Conservation (phyloP, 768 basidiomycete species). For the Lactarius akahatsu region DNA sequence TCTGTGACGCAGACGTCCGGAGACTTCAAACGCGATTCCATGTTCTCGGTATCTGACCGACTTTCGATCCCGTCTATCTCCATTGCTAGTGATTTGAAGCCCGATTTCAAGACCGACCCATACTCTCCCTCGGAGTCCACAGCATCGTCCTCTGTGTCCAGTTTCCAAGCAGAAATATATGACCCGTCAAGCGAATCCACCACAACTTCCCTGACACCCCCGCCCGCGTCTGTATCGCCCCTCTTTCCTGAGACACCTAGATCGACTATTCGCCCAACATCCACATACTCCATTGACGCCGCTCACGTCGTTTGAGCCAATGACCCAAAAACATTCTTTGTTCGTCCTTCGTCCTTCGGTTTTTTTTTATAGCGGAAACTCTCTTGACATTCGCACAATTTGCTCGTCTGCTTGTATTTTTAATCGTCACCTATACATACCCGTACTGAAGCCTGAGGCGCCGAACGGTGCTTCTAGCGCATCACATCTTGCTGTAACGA, state of each 20-base stretch:
- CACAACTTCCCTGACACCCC: neutral
- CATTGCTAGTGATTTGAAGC: conserved; percentile 5
- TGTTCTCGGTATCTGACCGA: conserved; percentile 13
- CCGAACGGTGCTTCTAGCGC: neutral
- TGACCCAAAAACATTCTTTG: neutral
- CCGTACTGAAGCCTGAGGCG: neutral
- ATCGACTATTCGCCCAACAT: neutral
- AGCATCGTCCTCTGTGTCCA: conserved; percentile 8
- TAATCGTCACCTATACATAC: conserved; percentile 10
- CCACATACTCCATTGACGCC: conserved; percentile 8
- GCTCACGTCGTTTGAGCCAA: conserved; percentile 10
- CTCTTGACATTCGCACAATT: neutral
- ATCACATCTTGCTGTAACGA: conserved; percentile 8
- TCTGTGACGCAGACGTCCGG: conserved; percentile 9
- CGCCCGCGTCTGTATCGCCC: neutral
- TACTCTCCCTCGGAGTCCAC: conserved; percentile 14
- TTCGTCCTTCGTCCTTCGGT: neutral
- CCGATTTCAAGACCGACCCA: conserved; percentile 17
- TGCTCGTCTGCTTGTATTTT: conserved; percentile 11
- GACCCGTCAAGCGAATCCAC: neutral
- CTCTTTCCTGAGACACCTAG: conserved; percentile 1
- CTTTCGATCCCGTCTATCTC: conserved; percentile 27
- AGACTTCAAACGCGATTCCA: conserved; percentile 12
- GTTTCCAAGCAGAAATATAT: neutral
- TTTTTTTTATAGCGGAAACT: neutral